Evolutionary conservation across 768 basidiomycete species (phyloP).

Genomic region (Brasilioporus rufonigricans): DNA sequence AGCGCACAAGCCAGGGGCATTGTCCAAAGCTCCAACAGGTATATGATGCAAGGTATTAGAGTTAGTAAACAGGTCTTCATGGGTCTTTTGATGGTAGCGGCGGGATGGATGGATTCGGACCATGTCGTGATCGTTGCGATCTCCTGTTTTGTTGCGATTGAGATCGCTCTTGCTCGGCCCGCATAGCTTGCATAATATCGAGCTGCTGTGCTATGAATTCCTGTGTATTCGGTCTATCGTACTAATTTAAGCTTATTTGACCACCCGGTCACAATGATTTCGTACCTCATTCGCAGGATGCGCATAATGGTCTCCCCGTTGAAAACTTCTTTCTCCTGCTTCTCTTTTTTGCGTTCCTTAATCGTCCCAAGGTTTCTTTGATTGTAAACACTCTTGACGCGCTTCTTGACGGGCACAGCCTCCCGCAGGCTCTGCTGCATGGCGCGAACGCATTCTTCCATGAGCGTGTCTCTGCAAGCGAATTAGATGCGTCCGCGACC

Average conservation of each 20-base stretch:
- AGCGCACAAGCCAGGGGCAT: neutral
- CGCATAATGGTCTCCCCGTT: slow-evolving; percentile 90
- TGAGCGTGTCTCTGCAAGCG: slow-evolving; percentile 63
- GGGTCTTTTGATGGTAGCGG: slow-evolving; percentile 26
- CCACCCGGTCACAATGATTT: neutral
- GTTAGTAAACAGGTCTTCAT: slow-evolving; percentile 7
- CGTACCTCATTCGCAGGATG: slow-evolving; percentile 92
- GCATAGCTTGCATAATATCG: slow-evolving; percentile 77
- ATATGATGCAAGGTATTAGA: slow-evolving; percentile 27
- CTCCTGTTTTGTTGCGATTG: slow-evolving; percentile 59
- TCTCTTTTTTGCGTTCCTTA: slow-evolving; percentile 87
- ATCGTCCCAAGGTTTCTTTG: slow-evolving; percentile 97
- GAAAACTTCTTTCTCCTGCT: slow-evolving; percentile 71
- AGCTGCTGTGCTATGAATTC: slow-evolving; percentile 90
- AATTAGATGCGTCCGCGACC: slow-evolving; percentile 5
- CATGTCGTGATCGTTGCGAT: slow-evolving; percentile 50
- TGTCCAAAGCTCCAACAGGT: slow-evolving; percentile 19
- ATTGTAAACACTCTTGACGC: slow-evolving; percentile 88
- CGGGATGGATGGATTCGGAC: slow-evolving; percentile 26
- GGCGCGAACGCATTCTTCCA: slow-evolving; percentile 95
- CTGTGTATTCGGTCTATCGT: slow-evolving; percentile 63
- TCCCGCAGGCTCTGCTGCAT: slow-evolving; percentile 85
- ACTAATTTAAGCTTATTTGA: slow-evolving; percentile 2
- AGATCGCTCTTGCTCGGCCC: slow-evolving; percentile 77
- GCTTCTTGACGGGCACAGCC: slow-evolving; percentile 76